Evolutionary conservation across 2,329 filamentous ascomycete genomes (phyloP).

Genomic region (Drechslerella dactyloides): DNA sequence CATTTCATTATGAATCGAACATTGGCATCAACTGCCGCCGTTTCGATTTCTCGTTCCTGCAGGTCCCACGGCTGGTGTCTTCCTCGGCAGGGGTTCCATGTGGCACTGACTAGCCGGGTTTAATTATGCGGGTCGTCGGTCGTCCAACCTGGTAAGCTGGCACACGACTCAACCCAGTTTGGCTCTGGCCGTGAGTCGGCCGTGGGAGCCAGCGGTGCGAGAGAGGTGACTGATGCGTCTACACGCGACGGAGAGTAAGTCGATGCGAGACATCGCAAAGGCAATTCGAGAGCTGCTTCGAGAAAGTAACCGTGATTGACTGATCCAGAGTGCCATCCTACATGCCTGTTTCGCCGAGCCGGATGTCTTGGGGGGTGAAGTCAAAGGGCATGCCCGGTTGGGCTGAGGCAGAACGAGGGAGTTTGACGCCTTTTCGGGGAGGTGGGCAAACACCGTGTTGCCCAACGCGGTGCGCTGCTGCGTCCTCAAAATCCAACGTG

Average conservation of each 20-base stretch:
- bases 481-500: constrained; percentile 41
- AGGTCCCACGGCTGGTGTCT: constrained; percentile 28
- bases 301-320: constrained; percentile 36
- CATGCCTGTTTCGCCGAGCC: constrained; percentile 32
- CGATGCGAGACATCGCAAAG: constrained; percentile 40
- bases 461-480: constrained; percentile 37
- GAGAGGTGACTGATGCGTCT: constrained; percentile 11
- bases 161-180: constrained; percentile 35
- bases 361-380: background rate
- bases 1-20: too few relatives aligned
- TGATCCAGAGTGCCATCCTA: constrained; percentile 14
- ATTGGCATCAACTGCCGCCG: too few relatives aligned
- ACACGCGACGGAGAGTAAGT: constrained; percentile 47
- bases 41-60: constrained; percentile 31
- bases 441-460: constrained; percentile 29
- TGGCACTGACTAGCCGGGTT: constrained; percentile 40
- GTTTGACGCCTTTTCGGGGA: constrained; percentile 38
- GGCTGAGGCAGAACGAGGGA: constrained; percentile 47
- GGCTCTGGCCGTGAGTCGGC: background rate
- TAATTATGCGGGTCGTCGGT: constrained; percentile 32
- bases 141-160: constrained; percentile 38
- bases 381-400: constrained; percentile 4
- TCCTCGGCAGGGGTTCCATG: constrained; percentile 44
- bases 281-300: constrained; percentile 4
- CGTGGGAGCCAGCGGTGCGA: background rate